Base-by-base conservation (phyloP, 169 alveolate species). In the Neospora caninum region DNA sequence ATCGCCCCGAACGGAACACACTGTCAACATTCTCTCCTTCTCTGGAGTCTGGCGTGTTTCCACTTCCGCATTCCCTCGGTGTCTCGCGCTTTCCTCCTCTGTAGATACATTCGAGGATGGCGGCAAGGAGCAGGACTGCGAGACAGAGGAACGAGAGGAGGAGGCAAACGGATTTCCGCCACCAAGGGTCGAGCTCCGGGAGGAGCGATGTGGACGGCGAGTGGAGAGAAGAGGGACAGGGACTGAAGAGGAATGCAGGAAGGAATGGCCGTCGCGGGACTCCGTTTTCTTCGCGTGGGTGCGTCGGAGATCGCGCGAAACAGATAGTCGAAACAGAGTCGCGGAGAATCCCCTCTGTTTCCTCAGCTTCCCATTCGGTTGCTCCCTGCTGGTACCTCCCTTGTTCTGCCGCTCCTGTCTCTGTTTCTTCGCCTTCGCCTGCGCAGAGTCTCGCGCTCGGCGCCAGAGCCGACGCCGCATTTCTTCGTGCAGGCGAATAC, bases 151-250 rank as follows among this genome's bases (percentile, higher is more conserved):
- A 42, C 36, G 89, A 22, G 64, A 42, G 38, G 7, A 36, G 41
- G 67, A 82, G 38, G 38, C 0, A 6, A 18, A 82, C 22, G 41
- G 41, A 2, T 13, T 67, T 22, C 7, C 36, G 67, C 89, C 69
- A 82, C 89, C 89, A 43, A 0, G 89, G 89, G 36, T 36, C 41
- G 54, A 82, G 64, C 34, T 38, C 89, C 53, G 89, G 67, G 10
- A 82, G 69, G 43, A 82, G 64, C 4, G 89, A 9, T 16, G 86
- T 10, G 4, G 86, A n/a, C 20, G 86, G 45, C 7, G 86, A 16
- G 13, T n/a, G 86, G 27, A 78, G 86, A 20, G 45, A n/a, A n/a
- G 86, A 38, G n/a, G 86, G 45, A n/a, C 31, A 13, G 7, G 86
- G 45, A 16, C 43, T 2, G 31, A 78, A 78, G 45, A 16, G 86